Conservation (phyloP, 805 yeast species). For the Saccharomycopsis fibuligera region DNA sequence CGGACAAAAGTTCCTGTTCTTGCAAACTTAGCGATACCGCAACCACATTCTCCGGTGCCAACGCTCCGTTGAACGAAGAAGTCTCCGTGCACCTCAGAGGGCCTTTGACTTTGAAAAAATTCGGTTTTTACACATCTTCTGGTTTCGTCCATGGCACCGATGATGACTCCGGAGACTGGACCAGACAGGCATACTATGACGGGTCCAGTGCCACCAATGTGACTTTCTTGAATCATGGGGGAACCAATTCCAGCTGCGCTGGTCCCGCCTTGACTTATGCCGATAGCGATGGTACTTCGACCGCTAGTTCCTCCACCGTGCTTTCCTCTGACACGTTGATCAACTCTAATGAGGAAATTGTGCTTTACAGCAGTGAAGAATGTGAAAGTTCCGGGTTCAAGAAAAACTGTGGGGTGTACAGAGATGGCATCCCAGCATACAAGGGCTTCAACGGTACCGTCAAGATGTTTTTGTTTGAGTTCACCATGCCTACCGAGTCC, state of each 20-base stretch:
- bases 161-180: constrained; percentile 48
- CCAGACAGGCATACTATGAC: constrained; percentile 65
- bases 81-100: constrained; percentile 77
- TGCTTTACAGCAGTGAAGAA: constrained; percentile 68
- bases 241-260: constrained; percentile 52
- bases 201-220: constrained; percentile 59
- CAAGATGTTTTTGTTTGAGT: constrained; percentile 89
- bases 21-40: constrained; percentile 36
- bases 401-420: constrained; percentile 76
- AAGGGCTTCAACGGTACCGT: constrained; percentile 83
- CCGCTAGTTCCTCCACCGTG: constrained; percentile 41
- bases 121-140: constrained; percentile 53
- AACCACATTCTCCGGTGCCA: constrained; percentile 41
- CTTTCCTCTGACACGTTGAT: constrained; percentile 45
- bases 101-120: constrained; percentile 53
- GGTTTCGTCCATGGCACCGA: constrained; percentile 32
- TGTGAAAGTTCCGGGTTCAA: constrained; percentile 37
- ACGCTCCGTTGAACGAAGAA: constrained; percentile 63
- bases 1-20: constrained; percentile 39
- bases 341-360: constrained; percentile 67
- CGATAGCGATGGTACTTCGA: constrained; percentile 45
- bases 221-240: constrained; percentile 66
- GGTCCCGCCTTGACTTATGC: constrained; percentile 67
- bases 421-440: constrained; percentile 83
- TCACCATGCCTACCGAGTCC: constrained; percentile 74